Percentiles rank a stretch among this genome's conserved stretches.
These are phyloP conservation scores for Phylloporus arenicola DNA, from an alignment of 768 basidiomycete species.

Conservation along the genomic window DNA sequence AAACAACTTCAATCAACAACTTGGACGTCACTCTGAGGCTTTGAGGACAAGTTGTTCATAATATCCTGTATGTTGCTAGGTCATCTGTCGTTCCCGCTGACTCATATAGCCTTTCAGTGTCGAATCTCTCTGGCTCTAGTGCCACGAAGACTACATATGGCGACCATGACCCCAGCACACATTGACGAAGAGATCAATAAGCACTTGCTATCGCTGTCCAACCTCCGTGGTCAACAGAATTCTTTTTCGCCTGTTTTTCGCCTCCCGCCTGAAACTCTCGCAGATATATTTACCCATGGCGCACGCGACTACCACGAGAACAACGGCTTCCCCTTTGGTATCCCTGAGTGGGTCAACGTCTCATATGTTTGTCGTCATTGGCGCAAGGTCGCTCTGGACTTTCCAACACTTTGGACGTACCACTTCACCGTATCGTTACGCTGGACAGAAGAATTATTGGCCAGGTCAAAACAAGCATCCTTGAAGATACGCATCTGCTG, in stretches of 20 bases:
- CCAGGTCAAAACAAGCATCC: constrained; percentile 36
- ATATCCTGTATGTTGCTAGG: too few species aligned
- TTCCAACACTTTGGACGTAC: background rate
- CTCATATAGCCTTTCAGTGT: too few species aligned
- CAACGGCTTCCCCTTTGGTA: background rate
- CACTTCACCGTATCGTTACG: constrained; percentile 26
- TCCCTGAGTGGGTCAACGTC: background rate
- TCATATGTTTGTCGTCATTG: background rate
- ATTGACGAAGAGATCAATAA: background rate
- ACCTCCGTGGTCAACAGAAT: background rate
- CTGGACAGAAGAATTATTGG: constrained; percentile 39
- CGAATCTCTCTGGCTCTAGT: too few species aligned
- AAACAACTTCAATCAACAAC: too few species aligned
- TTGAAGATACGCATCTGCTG: background rate
- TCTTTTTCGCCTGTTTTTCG: background rate
- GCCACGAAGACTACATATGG: too few species aligned
- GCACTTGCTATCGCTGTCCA: background rate
- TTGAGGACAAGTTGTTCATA: too few species aligned
- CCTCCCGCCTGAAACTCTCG: background rate
- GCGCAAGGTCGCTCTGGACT: background rate
- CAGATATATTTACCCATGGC: background rate
- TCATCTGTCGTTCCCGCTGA: too few species aligned
- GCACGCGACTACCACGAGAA: background rate
- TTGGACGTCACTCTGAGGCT: too few species aligned
- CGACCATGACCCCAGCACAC: too few species aligned